Conservation (phyloP, 495 filamentous ascomycete species). For the Pyrenula massariospora region DNA sequence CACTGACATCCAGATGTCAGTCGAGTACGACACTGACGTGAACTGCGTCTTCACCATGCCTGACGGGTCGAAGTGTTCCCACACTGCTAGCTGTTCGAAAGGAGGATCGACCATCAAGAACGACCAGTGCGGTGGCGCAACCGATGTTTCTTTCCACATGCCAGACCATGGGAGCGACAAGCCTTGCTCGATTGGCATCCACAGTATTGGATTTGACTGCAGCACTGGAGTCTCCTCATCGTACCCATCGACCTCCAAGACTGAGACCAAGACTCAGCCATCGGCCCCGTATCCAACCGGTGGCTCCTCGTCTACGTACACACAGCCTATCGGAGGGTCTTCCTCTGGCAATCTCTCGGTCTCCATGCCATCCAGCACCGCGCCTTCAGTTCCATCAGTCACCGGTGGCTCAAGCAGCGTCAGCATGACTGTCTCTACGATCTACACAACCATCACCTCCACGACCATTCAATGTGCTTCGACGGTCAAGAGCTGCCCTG, state of each 20-base stretch:
- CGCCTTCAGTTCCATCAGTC: slow-evolving; percentile 7
- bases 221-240: slow-evolving; percentile 30
- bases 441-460: slow-evolving; percentile 43
- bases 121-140: slow-evolving; percentile 85
- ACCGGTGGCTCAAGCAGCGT: slow-evolving; percentile 2
- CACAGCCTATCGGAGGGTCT: slow-evolving; percentile 1
- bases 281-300: too few relatives aligned
- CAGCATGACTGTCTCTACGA: slow-evolving; percentile 42
- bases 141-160: slow-evolving; percentile 62
- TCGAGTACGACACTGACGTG: slow-evolving; percentile 62
- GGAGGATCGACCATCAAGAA: slow-evolving; percentile 52
- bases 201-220: slow-evolving; percentile 75
- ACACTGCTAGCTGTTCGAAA: slow-evolving; percentile 50
- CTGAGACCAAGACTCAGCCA: slow-evolving; percentile 10
- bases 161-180: slow-evolving; percentile 39
- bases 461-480: slow-evolving; percentile 48
- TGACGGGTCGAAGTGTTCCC: slow-evolving; percentile 66
- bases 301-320: slow-evolving; percentile 3
- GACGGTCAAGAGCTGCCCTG: slow-evolving; percentile 49
- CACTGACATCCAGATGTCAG: slow-evolving; percentile 54
- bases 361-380: slow-evolving; percentile 2
- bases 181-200: slow-evolving; percentile 60
- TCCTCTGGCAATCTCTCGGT: slow-evolving; percentile 6
- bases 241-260: slow-evolving; percentile 1
- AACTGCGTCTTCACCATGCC: slow-evolving; percentile 78